Evolutionary conservation across 345 rosid species (phyloP), one percentile per base, ranked within the genome.

Genomic region (Aquilaria sinensis): DNA sequence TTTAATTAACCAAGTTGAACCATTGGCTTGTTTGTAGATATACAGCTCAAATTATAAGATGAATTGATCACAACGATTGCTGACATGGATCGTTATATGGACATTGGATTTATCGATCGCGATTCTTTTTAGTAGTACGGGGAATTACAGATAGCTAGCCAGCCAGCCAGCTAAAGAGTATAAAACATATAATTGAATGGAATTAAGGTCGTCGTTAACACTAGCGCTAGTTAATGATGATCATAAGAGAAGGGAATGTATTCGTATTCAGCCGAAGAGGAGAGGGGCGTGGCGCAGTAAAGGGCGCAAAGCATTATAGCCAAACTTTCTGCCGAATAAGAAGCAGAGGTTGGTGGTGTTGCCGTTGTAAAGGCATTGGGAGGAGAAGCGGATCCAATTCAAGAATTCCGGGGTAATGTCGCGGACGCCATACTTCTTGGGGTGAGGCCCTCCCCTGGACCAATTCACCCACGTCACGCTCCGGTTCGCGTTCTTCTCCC

Each of bases 381-480:
- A 67, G 0, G 77, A 73, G 41, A 46, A 52, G 62, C 89, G 68
- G 45, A 83, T 75, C 13, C 53, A 62, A 66, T 80, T 75, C 57
- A 85, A 53, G 66, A 87, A 83, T 60, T 85, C 91, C 29, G 76
- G 83, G 0, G 81, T 80, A 11, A 83, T 62, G 34, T 77, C 78
- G 14, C 43, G 59, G 77, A 82, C 51, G 11, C 75, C 83, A 43
- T 79, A 87, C 53, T 62, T 75, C 13, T 75, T 62, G 0, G 96
- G 96, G 67, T 89, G 94, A 2, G 96, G 74, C 9, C 94, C 94
- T 2, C 37, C 72, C 9, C 64, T 77, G 0, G 91, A 77, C 94
- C 94, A 90, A 71, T 87, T 86, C 0, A 83, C 94, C 86, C 89
- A 85, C 1, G 92, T 85, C 55, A 82, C 16, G 14, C 80, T 80